Conservation (phyloP, 306 rosid genomes). For the Luffa acutangula region DNA sequence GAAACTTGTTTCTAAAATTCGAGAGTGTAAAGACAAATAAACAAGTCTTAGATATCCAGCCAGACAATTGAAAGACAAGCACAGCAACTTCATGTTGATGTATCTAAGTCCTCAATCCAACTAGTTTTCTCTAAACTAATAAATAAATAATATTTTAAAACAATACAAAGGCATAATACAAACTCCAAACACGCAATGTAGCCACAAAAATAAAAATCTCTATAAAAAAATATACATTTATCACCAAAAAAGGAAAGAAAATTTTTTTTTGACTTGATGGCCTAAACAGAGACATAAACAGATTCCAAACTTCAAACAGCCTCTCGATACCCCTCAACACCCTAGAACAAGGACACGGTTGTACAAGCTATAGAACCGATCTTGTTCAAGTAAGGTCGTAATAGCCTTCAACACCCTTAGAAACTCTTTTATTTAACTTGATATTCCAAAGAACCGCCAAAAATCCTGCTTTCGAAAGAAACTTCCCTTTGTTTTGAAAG, state of each 20-base stretch:
- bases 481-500: neutral
- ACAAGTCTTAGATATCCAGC: neutral
- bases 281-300: neutral
- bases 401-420: neutral
- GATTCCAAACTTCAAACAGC: neutral
- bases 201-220: neutral
- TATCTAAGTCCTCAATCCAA: too few relatives aligned
- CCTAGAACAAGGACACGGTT: neutral
- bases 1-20: neutral
- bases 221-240: too few relatives aligned
- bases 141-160: neutral
- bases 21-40: neutral
- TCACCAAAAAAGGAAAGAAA: too few relatives aligned
- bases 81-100: neutral
- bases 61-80: neutral
- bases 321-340: neutral
- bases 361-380: too few relatives aligned
- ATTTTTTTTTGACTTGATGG: neutral
- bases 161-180: neutral
- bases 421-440: neutral
- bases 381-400: neutral
- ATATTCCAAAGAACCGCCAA: neutral
- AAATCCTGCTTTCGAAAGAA: neutral
- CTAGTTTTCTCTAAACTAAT: too few relatives aligned
- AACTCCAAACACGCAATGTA: neutral